Evolutionary conservation across 2,329 filamentous ascomycete species (phyloP), one percentile per base, ranked within the genome.

Genomic region (Penicillium rolfsii): DNA sequence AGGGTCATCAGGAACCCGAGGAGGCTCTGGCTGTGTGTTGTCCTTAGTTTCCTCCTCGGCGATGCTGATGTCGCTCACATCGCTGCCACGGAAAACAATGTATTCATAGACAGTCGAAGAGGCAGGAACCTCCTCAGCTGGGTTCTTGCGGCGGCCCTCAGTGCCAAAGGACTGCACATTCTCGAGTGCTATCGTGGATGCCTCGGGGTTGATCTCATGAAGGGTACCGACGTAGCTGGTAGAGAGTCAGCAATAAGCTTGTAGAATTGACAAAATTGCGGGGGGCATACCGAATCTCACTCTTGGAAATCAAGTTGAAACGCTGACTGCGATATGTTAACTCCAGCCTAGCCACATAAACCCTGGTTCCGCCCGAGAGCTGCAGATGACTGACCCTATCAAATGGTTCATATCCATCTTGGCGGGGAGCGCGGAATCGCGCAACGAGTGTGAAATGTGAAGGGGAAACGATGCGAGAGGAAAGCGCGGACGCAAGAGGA

Each of bases 121-220:
- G 3, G 92, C 86, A 40, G 90, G 81, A 60, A 97, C 90, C 79
- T 97, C 93, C 66, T 96, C 91, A 19, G 89, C 86, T 19, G 89
- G 89, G 69, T 89, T 88, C 68, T 84, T 87, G 74, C 89, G 89
- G 67, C 95, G 91, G 59, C 93, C 93, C 81, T 99, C 95, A 33
- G 95, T 97, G 70, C 95, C 95, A 74, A 89, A 96, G 3, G 94
- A 98, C 65, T 89, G 87, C 76, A 99, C 95, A 85, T 97, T 94
- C 77, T 99, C 93, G 67, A 99, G 88, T 45, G 95, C 96, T 73
- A 99, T 96, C 67, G 95, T 98, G 50, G 94, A 96, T 70, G 92
- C 91, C 78, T 97, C 93, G 64, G 94, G 96, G 80, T 97, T 97
- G 85, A 99, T 99, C 78, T 97, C 91, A 81, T 97, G 93, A 55